A percentile compares a stretch with the other conserved stretches of the same genome.
Evolutionary conservation across 768 basidiomycete genomes (phyloP).

Genomic region (Pleurotus platypus): DNA sequence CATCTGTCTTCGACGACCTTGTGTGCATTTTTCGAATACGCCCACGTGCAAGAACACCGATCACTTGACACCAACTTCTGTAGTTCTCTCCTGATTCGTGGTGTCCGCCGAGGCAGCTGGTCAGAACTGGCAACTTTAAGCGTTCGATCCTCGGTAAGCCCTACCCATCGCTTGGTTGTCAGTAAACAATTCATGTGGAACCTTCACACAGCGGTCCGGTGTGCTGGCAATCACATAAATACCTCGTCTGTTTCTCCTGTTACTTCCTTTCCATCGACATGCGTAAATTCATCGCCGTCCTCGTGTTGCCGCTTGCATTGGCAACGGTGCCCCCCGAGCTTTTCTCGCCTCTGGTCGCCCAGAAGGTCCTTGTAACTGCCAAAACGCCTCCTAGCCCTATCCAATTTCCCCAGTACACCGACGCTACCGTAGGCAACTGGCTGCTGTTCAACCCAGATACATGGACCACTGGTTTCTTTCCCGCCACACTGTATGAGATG

Average conservation of each 20-base stretch:
- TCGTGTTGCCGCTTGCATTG: background rate
- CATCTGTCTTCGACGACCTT: background rate
- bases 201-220: background rate
- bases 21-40: background rate
- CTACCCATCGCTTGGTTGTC: background rate
- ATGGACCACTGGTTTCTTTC: constrained; percentile 72
- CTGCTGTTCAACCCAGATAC: constrained; percentile 48
- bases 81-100: background rate
- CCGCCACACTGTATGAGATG: constrained; percentile 55
- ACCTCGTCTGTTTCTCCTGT: background rate
- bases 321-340: constrained; percentile 40
- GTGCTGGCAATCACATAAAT: constrained; percentile 3
- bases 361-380: constrained; percentile 58
- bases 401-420: constrained; percentile 61
- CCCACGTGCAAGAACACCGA: background rate
- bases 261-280: background rate
- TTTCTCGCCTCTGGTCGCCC: constrained; percentile 54
- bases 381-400: constrained; percentile 38
- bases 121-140: background rate
- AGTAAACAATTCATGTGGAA: background rate
- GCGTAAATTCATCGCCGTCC: background rate
- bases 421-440: constrained; percentile 45
- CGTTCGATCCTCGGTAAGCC: background rate
- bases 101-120: background rate
- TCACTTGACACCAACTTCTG: constrained; percentile 5